Base-by-base conservation (phyloP, 1,139 yeast genomes). In the Blastobotrys ciferrii region DNA sequence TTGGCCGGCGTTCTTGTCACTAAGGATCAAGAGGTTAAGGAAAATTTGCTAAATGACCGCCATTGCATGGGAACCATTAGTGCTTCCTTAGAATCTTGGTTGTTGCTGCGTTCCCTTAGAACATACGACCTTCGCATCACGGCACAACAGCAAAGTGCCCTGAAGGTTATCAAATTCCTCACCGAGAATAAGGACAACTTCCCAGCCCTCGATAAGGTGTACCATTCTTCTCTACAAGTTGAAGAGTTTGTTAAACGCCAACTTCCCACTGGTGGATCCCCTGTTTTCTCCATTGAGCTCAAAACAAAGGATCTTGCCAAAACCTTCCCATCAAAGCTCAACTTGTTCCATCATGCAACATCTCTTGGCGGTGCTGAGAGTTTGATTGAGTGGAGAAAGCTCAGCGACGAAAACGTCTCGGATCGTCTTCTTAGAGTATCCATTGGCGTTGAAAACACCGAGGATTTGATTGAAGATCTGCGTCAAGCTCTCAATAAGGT, bases 341-440 rank as follows among this genome's bases (percentile, higher is more conserved):
- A 81, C 57, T 77, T 78, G 54, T 88, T 89, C 70, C 82, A 82
- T 54, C 97, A 91, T 67, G 96, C 97, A 1, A 89, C 97, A 0
- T 87, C 96, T 4, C 73, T 91, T 28, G 97, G 97, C 35, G 96
- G 97, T n/a, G 87, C 86, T 4, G 97, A 91, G 65, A 85, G 95
- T 48, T 73, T 89, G 59, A 80, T 89, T 52, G 97, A 91, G 67
- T 88, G 96, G 96, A 78, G 96, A 62, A 84, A 88, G 1, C 64
- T 89, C 69, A 76, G 87, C 44, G 96, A 88, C 61, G 64, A 75
- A 1, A 60, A 68, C 2, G 82, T 81, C 12, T 69, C 76, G 32
- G 75, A 78, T 20, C 74, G 76, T 1, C 65, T 88, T 36, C 67
- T 89, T 42, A 77, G 97, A 64, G 69, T 89, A 3, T 85, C 95